Percentiles rank a stretch among this genome's conserved stretches.
phyloP scores from a whole-genome alignment of 2,329 filamentous ascomycete species.

The Trichoderma sp. region DNA sequence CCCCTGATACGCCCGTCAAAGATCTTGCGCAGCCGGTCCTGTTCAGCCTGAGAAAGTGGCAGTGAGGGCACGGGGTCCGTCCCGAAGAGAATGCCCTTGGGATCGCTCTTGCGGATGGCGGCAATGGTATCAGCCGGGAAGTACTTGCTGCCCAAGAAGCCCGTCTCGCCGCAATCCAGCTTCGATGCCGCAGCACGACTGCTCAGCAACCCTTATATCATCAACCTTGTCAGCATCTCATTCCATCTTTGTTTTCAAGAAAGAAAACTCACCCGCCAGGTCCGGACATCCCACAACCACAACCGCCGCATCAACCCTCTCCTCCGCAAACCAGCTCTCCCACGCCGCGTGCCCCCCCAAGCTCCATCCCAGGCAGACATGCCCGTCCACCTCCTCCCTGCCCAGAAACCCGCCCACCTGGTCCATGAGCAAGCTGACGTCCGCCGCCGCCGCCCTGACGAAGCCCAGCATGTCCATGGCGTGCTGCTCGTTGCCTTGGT shows the following conservation, averaged over 20 bases:
- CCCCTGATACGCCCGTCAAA: constrained; percentile 56
- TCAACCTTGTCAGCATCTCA: background rate
- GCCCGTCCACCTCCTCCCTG: constrained; percentile 53
- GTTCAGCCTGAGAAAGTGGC: constrained; percentile 42
- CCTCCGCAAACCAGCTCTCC: constrained; percentile 78
- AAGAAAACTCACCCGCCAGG: constrained; percentile 61
- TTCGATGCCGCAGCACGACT: constrained; percentile 73
- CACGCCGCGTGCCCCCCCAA: constrained; percentile 87
- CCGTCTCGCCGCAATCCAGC: constrained; percentile 54
- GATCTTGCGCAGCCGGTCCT: constrained; percentile 48
- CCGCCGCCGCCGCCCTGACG: constrained; percentile 72
- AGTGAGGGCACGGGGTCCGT: constrained; percentile 43
- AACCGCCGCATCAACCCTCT: constrained; percentile 75
- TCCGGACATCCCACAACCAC: constrained; percentile 89
- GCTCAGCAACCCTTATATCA: constrained; percentile 62
- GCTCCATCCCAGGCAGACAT: constrained; percentile 80
- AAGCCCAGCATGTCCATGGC: constrained; percentile 89
- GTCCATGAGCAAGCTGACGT: constrained; percentile 75
- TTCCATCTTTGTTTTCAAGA: background rate
- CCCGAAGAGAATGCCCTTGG: constrained; percentile 72
- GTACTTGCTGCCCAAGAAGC: constrained; percentile 75
- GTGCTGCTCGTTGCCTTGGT: constrained; percentile 74
- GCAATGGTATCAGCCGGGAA: constrained; percentile 72
- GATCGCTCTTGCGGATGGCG: constrained; percentile 68
- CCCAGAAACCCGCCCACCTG: constrained; percentile 72